A percentile compares a stretch with the other conserved stretches of the same genome.
Evolutionary conservation across 2,329 filamentous ascomycete species (phyloP).

Genomic region (Leptosphaerulina australis): DNA sequence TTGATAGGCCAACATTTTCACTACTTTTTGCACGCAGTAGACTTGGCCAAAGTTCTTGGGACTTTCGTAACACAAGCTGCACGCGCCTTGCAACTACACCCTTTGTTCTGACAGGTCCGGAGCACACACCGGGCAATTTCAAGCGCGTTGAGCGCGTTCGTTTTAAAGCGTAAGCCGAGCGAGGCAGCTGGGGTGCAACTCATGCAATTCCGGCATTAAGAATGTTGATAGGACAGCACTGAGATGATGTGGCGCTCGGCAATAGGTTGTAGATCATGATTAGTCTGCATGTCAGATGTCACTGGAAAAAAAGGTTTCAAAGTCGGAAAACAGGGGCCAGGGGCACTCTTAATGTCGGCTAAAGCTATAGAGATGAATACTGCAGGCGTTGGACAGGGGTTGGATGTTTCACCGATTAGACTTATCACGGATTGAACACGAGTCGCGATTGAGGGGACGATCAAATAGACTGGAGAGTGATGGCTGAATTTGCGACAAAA

Average conservation of each 20-base stretch:
- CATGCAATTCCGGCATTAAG: not conserved
- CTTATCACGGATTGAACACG: not conserved
- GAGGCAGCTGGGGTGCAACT: not conserved
- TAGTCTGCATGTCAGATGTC: constrained; percentile 15
- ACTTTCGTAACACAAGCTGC: too few species aligned
- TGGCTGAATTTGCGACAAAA: not conserved
- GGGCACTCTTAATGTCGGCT: not conserved
- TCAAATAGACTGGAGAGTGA: not conserved
- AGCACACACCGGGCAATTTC: too few species aligned
- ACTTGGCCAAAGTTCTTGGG: too few species aligned
- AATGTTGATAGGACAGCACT: constrained; percentile 14
- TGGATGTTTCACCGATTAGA: not conserved
- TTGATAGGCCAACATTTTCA: constrained; percentile 12
- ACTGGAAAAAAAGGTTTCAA: not conserved
- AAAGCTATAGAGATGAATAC: constrained; percentile 4
- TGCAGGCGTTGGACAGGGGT: constrained; percentile 2
- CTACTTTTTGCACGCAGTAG: too few species aligned
- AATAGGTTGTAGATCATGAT: constrained; percentile 18
- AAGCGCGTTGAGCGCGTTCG: not conserved
- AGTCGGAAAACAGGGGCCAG: not conserved
- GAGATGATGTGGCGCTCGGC: constrained; percentile 19
- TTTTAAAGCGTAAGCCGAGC: constrained; percentile 1
- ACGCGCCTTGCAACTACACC: too few species aligned
- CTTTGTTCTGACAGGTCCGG: too few species aligned
- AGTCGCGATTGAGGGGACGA: not conserved